Evolutionary conservation across 2,329 filamentous ascomycete species (phyloP).

Genomic region (Diaporthe aspalathi): DNA sequence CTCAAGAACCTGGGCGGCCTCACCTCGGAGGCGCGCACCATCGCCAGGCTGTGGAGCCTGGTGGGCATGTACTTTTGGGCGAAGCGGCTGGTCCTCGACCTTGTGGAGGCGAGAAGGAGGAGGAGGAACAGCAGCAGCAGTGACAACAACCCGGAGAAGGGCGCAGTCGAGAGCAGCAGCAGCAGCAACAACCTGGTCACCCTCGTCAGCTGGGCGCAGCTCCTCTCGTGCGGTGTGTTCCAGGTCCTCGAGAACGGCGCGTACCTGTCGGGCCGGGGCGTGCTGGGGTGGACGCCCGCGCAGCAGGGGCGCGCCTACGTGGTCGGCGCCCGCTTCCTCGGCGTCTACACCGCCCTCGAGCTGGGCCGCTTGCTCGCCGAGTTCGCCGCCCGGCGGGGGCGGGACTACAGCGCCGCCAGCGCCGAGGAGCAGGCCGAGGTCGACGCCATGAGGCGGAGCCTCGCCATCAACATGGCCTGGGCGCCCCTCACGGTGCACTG

Average conservation of each 20-base stretch:
- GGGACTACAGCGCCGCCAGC: slow-evolving; percentile 50
- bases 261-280: slow-evolving; percentile 79
- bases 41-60: slow-evolving; percentile 81
- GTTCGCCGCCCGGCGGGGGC: slow-evolving; percentile 52
- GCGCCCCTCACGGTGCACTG: slow-evolving; percentile 87
- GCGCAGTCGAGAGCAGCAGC: slow-evolving; percentile 44
- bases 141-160: slow-evolving; percentile 42
- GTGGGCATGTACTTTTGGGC: slow-evolving; percentile 79
- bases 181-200: slow-evolving; percentile 52
- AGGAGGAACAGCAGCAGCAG: slow-evolving; percentile 37
- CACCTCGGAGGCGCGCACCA: slow-evolving; percentile 77
- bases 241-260: slow-evolving; percentile 87
- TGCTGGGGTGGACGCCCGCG: slow-evolving; percentile 69
- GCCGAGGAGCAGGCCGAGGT: slow-evolving; percentile 60
- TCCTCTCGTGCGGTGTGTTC: slow-evolving; percentile 75
- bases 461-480: slow-evolving; percentile 79
- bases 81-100: slow-evolving; percentile 58
- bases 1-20: slow-evolving; percentile 73
- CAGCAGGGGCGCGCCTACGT: slow-evolving; percentile 71
- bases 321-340: slow-evolving; percentile 85
- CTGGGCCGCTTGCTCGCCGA: slow-evolving; percentile 71
- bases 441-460: slow-evolving; percentile 70
- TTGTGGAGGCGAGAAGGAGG: slow-evolving; percentile 46
- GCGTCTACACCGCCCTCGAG: slow-evolving; percentile 80
- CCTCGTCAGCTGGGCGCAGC: slow-evolving; percentile 73